These are phyloP conservation scores for Casuarina cunninghamiana DNA, from an alignment of 306 rosid species.

Conservation along the genomic window DNA sequence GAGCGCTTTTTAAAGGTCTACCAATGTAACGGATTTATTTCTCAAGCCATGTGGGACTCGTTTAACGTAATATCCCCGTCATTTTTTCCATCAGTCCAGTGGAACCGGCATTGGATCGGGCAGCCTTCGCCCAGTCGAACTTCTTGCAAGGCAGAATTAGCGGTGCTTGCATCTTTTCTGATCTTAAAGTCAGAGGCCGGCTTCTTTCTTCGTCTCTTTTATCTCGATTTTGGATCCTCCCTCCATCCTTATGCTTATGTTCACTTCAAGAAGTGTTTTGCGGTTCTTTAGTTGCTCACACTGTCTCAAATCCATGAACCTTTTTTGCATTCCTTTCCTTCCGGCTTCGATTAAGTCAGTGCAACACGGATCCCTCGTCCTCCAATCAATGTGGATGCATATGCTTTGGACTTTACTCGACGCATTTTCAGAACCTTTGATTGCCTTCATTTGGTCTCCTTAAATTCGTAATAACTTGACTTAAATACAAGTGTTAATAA, in stretches of 20 bases:
- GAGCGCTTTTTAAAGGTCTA: too few species aligned
- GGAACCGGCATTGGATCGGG: too few species aligned
- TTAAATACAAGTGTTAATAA: too few species aligned
- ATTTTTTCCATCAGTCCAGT: too few species aligned
- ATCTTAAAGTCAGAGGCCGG: conserved; percentile 16
- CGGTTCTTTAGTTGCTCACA: background rate
- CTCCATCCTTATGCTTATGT: conserved; percentile 60
- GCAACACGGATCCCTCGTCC: conserved; percentile 16
- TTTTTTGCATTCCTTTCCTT: conserved; percentile 34
- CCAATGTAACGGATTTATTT: conserved; percentile 29
- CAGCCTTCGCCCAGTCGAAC: conserved; percentile 31
- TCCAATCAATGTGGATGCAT: too few species aligned
- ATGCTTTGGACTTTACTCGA: too few species aligned
- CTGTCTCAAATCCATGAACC: background rate
- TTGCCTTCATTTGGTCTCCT: too few species aligned
- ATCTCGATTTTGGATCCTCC: conserved; percentile 60
- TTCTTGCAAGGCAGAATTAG: conserved; percentile 20
- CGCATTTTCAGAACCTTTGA: too few species aligned
- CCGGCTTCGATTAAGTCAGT: conserved; percentile 43
- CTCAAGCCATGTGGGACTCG: too few species aligned
- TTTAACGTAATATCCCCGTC: too few species aligned
- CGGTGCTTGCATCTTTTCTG: conserved; percentile 21
- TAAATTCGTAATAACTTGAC: too few species aligned
- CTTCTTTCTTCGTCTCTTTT: conserved; percentile 44
- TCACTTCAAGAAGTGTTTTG: conserved; percentile 52